phyloP scores from a whole-genome alignment of 345 rosid species.

The Eucalyptus regnans region DNA sequence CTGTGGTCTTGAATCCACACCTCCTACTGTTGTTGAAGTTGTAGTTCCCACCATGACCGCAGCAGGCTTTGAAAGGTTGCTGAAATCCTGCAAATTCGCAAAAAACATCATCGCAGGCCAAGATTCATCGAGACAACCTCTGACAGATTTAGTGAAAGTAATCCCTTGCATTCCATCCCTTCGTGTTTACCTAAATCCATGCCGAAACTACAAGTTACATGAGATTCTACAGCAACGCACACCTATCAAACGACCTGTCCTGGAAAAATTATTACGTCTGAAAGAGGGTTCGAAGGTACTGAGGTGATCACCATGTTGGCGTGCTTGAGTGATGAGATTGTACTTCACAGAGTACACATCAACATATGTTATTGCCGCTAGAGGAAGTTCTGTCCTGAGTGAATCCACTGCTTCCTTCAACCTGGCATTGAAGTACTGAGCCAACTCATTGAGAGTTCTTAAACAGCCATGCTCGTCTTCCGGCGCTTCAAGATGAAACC shows the following conservation, averaged over 20 bases:
- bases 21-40: constrained; percentile 33
- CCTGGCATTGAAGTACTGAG: constrained; percentile 29
- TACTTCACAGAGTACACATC: constrained; percentile 54
- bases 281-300: not conserved
- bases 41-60: constrained; percentile 75
- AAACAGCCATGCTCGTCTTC: constrained; percentile 55
- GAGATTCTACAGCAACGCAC: not conserved
- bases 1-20: constrained; percentile 34
- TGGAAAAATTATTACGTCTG: not conserved
- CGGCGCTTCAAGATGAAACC: constrained; percentile 24
- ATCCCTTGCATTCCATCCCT: not conserved
- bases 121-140: not conserved
- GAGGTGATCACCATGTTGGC: constrained; percentile 27
- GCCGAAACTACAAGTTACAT: not conserved
- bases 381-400: constrained; percentile 43
- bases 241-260: not conserved
- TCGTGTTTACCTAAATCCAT: not conserved
- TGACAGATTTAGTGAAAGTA: not conserved
- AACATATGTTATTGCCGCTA: constrained; percentile 54
- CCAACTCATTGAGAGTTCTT: constrained; percentile 45
- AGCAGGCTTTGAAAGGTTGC: constrained; percentile 43
- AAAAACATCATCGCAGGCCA: not conserved
- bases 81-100: constrained; percentile 24
- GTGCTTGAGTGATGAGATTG: constrained; percentile 37
- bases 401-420: constrained; percentile 22